Evolutionary conservation across 1,284 basidiomycete genomes (phyloP), one percentile per base, ranked within the genome.

Genomic region (Somion occarium): DNA sequence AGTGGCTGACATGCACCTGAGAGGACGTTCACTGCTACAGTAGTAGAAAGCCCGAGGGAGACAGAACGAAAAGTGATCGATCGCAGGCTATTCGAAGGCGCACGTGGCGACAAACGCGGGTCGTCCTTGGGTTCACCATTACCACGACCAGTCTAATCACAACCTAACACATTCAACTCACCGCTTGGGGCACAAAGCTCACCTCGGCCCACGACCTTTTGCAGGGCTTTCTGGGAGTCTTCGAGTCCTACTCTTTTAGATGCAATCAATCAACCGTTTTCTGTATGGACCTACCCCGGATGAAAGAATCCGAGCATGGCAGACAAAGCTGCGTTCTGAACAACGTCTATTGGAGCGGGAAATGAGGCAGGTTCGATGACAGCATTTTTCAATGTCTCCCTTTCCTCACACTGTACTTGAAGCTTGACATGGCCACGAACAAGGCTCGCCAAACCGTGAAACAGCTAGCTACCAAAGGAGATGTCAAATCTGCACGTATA

Each of bases 201-300:
- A n/a, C n/a, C n/a, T n/a, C n/a, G n/a, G n/a, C n/a, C n/a, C n/a
- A n/a, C n/a, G n/a, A n/a, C n/a, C n/a, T n/a, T n/a, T n/a, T n/a
- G n/a, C n/a, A n/a, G n/a, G n/a, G n/a, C n/a, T n/a, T n/a, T n/a
- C n/a, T n/a, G n/a, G n/a, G n/a, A n/a, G n/a, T n/a, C n/a, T n/a
- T n/a, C n/a, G n/a, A n/a, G n/a, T n/a, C n/a, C n/a, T n/a, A n/a
- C n/a, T n/a, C n/a, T n/a, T n/a, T 23, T 9, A 41, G 26, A 93
- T 95, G 91, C 91, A 95, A 69, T 74, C 87, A 26, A 85, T 96
- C 59, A 92, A 91, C 62, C 83, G 91, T 46, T 94, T 95, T 68
- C 72, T 98, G 38, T 98, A 97, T 72, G 95, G 95, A 2, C 95
- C 93, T 18, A 91, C 93, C 0, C 88, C 95, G 30, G 93, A 98